These are phyloP conservation scores for Rhizopus stolonifer DNA, from an alignment of 371 early-diverging fungal genomes.

Conservation along the genomic window DNA sequence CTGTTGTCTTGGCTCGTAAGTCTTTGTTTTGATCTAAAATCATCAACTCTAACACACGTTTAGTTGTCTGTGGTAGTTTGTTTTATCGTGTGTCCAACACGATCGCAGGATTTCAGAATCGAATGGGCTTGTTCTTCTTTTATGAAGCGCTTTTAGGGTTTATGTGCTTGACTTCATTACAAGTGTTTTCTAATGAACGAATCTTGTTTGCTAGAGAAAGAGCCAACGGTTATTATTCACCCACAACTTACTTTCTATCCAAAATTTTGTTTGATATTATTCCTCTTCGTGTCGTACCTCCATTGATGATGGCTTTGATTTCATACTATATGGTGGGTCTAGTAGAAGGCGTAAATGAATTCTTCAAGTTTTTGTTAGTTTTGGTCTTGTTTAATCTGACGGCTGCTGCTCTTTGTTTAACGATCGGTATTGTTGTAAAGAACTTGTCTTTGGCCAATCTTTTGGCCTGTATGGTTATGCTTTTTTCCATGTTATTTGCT, in stretches of 20 bases:
- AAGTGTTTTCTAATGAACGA: conserved; percentile 71
- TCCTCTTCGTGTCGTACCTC: conserved; percentile 86
- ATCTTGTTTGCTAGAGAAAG: conserved; percentile 82
- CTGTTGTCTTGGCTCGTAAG: conserved; percentile 68
- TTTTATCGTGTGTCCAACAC: conserved; percentile 81
- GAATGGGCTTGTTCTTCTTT: conserved; percentile 85
- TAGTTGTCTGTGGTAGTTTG: conserved; percentile 75
- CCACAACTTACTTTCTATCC: conserved; percentile 72
- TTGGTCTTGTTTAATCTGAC: conserved; percentile 87
- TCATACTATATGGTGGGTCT: conserved; percentile 89
- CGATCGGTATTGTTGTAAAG: conserved; percentile 73
- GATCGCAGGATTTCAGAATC: conserved; percentile 85
- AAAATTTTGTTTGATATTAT: conserved; percentile 82
- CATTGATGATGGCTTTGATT: conserved; percentile 82
- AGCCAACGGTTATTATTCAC: conserved; percentile 84
- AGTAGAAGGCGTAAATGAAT: conserved; percentile 62
- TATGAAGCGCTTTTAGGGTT: conserved; percentile 82
- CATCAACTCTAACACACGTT: neutral
- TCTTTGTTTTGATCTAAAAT: conserved; percentile 14
- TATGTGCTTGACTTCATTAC: conserved; percentile 73
- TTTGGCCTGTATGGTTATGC: conserved; percentile 74
- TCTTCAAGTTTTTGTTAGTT: conserved; percentile 81
- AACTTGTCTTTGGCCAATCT: conserved; percentile 82
- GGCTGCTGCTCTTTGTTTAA: conserved; percentile 77
- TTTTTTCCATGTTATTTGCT: conserved; percentile 90